Conservation (phyloP, 2,329 filamentous ascomycete genomes). For the Dactylellina cionopaga region DNA sequence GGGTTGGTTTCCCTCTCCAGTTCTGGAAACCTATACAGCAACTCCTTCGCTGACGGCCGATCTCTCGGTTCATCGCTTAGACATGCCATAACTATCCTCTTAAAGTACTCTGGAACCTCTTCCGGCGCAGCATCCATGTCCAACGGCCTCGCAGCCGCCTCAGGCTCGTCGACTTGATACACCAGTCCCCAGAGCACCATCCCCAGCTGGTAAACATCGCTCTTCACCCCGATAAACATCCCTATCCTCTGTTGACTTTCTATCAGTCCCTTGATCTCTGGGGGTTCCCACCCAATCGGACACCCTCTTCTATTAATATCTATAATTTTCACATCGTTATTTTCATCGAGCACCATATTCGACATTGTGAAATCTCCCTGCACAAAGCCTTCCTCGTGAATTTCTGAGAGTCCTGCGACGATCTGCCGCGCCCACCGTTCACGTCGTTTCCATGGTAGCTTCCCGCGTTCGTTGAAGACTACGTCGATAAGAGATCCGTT, state of each 20-base stretch:
- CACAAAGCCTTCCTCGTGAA: conserved; percentile 95
- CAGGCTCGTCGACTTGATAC: conserved; percentile 87
- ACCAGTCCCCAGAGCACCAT: conserved; percentile 97
- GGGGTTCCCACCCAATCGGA: conserved; percentile 96
- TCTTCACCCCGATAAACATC: conserved; percentile 98
- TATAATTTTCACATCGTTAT: conserved; percentile 92
- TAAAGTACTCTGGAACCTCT: conserved; percentile 81
- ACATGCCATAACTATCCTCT: conserved; percentile 78
- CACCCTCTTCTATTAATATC: conserved; percentile 98
- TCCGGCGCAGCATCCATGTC: conserved; percentile 67
- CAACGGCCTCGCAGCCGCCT: conserved; percentile 78
- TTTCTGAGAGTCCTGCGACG: conserved; percentile 85
- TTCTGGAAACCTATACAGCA: conserved; percentile 75
- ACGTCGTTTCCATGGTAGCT: conserved; percentile 74
- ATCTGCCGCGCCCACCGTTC: conserved; percentile 93
- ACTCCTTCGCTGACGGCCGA: conserved; percentile 76
- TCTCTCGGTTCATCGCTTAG: conserved; percentile 77
- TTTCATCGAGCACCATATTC: conserved; percentile 90
- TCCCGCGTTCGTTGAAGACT: conserved; percentile 76
- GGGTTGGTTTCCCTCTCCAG: conserved; percentile 18
- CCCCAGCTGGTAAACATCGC: conserved; percentile 91
- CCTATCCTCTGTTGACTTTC: conserved; percentile 88
- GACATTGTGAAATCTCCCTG: conserved; percentile 97
- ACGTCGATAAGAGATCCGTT: conserved; percentile 89
- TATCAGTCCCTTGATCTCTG: conserved; percentile 85